Percentiles rank a stretch among this genome's conserved stretches.
Conservation (phyloP, 2,329 filamentous ascomycete genomes). For the Pyrenophora teres region DNA sequence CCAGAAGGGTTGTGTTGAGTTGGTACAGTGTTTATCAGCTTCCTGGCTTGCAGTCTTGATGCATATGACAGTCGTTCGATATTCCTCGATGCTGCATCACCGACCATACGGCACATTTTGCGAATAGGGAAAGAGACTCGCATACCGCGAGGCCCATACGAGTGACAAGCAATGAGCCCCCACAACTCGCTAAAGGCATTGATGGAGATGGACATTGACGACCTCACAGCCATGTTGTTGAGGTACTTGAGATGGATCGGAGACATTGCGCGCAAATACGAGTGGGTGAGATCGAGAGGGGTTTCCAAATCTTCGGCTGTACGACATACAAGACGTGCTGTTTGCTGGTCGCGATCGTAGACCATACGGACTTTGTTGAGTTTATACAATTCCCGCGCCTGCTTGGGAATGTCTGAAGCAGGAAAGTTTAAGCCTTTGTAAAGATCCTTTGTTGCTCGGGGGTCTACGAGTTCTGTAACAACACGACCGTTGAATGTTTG, state of each 20-base stretch:
- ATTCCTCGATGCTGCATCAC: slow-evolving; percentile 83
- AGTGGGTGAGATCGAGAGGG: slow-evolving; percentile 81
- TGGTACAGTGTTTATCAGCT: slow-evolving; percentile 83
- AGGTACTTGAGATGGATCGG: slow-evolving; percentile 89
- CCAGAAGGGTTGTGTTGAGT: slow-evolving; percentile 82
- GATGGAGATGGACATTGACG: slow-evolving; percentile 93
- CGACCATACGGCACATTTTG: slow-evolving; percentile 88
- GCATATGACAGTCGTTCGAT: slow-evolving; percentile 88
- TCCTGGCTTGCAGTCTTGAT: slow-evolving; percentile 80
- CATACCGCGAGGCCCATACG: slow-evolving; percentile 78
- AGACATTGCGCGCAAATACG: slow-evolving; percentile 86
- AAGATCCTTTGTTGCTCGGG: slow-evolving; percentile 75
- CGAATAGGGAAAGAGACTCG: slow-evolving; percentile 89
- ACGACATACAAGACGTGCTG: slow-evolving; percentile 80
- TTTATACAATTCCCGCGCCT: slow-evolving; percentile 86
- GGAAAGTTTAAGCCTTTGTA: slow-evolving; percentile 90
- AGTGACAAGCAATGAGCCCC: slow-evolving; percentile 86
- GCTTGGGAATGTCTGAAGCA: slow-evolving; percentile 82
- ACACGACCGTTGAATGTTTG: slow-evolving; percentile 80
- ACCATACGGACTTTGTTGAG: slow-evolving; percentile 86
- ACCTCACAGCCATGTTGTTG: slow-evolving; percentile 85
- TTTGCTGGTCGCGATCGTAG: slow-evolving; percentile 81
- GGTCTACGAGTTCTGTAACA: slow-evolving; percentile 85
- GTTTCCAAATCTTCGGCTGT: slow-evolving; percentile 72
- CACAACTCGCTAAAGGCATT: slow-evolving; percentile 84